phyloP scores from a whole-genome alignment of 202 grass and related monocot genomes.

The Panicum virgatum region DNA sequence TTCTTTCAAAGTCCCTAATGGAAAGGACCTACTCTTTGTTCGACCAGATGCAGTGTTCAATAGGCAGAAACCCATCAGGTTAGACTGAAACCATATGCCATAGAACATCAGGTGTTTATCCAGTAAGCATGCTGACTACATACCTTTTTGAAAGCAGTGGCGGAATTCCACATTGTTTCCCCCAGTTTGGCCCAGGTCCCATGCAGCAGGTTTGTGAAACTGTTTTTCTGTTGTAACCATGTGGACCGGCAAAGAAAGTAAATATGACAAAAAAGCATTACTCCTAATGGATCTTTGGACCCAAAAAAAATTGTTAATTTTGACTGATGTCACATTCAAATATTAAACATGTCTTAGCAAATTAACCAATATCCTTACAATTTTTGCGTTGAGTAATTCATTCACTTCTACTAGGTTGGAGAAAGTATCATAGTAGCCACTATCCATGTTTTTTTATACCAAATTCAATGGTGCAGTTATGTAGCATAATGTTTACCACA shows the following conservation, averaged over 20 bases:
- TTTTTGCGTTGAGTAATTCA: not conserved
- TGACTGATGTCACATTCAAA: not conserved
- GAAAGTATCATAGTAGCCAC: not conserved
- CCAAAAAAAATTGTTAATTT: not conserved
- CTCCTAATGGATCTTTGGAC: not conserved
- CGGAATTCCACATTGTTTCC: conserved; percentile 98
- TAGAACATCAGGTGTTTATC: conserved; percentile 28
- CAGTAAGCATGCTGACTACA: conserved; percentile 15
- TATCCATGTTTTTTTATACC: conserved; percentile 2
- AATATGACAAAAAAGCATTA: not conserved
- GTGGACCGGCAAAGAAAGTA: not conserved
- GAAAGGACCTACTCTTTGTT: conserved; percentile 91
- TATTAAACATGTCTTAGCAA: conserved; percentile 27
- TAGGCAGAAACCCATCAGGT: conserved; percentile 94
- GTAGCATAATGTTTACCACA: conserved; percentile 3
- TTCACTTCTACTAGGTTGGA: conserved; percentile 6
- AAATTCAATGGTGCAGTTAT: conserved; percentile 4
- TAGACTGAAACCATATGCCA: not conserved
- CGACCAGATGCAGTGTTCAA: conserved; percentile 95
- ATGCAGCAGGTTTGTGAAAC: conserved; percentile 78
- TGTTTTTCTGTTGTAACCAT: conserved; percentile 22
- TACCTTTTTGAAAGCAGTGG: conserved; percentile 70
- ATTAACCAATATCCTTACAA: not conserved
- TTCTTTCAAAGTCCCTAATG: conserved; percentile 80
- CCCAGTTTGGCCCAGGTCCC: conserved; percentile 90